phyloP scores from a whole-genome alignment of 2,329 filamentous ascomycete genomes.

The Microdochium nivale region DNA sequence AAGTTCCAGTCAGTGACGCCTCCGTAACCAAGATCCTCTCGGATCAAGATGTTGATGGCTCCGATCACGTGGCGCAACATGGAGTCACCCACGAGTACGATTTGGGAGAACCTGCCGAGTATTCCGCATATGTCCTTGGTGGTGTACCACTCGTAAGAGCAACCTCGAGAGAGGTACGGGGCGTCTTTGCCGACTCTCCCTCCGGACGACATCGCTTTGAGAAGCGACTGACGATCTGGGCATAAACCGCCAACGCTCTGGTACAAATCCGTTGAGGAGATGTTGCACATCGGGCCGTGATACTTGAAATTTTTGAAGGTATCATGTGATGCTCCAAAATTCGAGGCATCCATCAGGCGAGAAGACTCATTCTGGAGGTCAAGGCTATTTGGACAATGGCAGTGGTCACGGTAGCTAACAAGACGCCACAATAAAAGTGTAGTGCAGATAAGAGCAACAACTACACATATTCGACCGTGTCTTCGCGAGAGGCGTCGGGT shows the following conservation, averaged over 20 bases:
- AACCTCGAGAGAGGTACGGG: constrained; percentile 33
- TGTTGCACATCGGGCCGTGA: constrained; percentile 26
- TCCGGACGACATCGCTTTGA: constrained; percentile 31
- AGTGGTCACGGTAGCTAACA: too few relatives aligned
- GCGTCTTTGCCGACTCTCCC: constrained; percentile 34
- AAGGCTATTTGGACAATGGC: too few relatives aligned
- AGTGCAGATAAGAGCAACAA: too few relatives aligned
- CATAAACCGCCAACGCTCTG: constrained; percentile 23
- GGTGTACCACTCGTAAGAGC: constrained; percentile 37
- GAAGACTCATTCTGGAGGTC: too few relatives aligned
- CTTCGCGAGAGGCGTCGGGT: too few relatives aligned
- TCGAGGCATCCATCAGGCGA: too few relatives aligned
- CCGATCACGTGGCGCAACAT: constrained; percentile 40
- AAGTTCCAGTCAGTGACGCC: constrained; percentile 42
- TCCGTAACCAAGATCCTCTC: constrained; percentile 37
- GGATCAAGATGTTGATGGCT: constrained; percentile 33
- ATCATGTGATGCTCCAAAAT: constrained; percentile 13
- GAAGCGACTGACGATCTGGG: constrained; percentile 21
- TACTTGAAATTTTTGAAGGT: constrained; percentile 32
- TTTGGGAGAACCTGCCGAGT: constrained; percentile 33
- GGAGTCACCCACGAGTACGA: constrained; percentile 37
- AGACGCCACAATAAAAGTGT: too few relatives aligned
- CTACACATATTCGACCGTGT: too few relatives aligned
- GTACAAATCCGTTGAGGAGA: constrained; percentile 35
- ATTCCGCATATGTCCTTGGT: constrained; percentile 36